Evolutionary conservation across 2,329 filamentous ascomycete genomes (phyloP), one percentile per base, ranked within the genome.

Genomic region (Scopulariopsis brevicaulis): DNA sequence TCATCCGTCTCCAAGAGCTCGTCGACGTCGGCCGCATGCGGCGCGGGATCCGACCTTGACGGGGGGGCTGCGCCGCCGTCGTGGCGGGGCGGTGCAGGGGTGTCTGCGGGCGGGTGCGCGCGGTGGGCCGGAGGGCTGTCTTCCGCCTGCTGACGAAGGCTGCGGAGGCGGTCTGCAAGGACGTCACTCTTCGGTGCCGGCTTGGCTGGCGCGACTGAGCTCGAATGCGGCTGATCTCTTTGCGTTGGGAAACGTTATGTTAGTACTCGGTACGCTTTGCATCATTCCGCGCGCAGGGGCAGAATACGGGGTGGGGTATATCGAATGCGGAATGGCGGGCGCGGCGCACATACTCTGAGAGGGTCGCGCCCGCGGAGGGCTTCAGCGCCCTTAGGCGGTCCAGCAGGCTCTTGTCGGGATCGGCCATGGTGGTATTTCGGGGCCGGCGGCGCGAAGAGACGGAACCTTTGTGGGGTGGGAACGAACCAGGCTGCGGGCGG

Each of bases 341-440:
- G 37, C 46, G 53, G 20, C 50, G 59, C 56, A 59, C 68, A 69
- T 76, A 79, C 76, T 71, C 72, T 68, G 70, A 63, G 20, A 72
- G 65, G 22, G 63, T 59, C 22, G 70, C 69, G 55, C 73, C 64
- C 34, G 65, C 66, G 56, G 75, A 63, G 61, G 69, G 64, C 66
- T 76, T 74, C 43, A 84, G 69, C 11, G 80, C 80, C 56, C 80
- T 80, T 34, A 84, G 71, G 34, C 81, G 76, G 59, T 79, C 76
- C 24, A 83, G 68, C 25, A 84, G 24, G 25, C 35, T 54, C 37
- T 28, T 54, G 20, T 58, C 50, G 22, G 50, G 22, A n/a, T 46
- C 35, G 69, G 22, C 22, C 46, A 50, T 50, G n/a, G 46, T 50
- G 46, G 46, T 6, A 20, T 22, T 50, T 50, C 8, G 15, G n/a